Percentiles rank a stretch among this genome's conserved stretches.
Evolutionary conservation across 495 filamentous ascomycete species (phyloP).

Genomic region (Hypoxylon rickii): DNA sequence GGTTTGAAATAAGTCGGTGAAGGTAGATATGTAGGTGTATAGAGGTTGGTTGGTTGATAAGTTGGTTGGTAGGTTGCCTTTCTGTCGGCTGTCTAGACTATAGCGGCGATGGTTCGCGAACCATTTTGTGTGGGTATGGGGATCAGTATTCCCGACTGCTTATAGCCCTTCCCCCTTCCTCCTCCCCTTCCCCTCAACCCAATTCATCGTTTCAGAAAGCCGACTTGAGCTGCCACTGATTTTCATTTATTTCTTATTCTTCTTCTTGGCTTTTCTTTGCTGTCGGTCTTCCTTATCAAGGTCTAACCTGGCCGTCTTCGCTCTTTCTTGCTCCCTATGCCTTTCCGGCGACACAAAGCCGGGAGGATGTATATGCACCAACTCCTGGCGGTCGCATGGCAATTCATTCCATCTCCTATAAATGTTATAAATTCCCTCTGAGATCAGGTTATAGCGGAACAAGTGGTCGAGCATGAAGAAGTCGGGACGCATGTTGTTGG

Average conservation of each 20-base stretch:
- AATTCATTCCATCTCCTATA: conserved; percentile 32
- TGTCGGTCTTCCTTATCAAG: conserved; percentile 23
- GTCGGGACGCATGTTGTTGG: conserved; percentile 45
- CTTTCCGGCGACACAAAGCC: conserved; percentile 8
- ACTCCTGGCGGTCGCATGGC: not conserved
- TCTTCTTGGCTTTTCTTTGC: conserved; percentile 1
- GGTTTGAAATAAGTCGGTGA: not conserved
- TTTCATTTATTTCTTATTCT: conserved; percentile 1
- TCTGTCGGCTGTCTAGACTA: conserved; percentile 7
- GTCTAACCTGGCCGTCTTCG: conserved; percentile 12
- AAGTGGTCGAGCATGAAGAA: conserved; percentile 44
- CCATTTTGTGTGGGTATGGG: conserved; percentile 6
- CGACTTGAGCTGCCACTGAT: not conserved
- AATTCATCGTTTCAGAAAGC: conserved; percentile 7
- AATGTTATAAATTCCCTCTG: conserved; percentile 1
- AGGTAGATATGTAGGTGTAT: not conserved
- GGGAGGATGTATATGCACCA: conserved; percentile 3
- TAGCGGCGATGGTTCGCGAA: conserved; percentile 22
- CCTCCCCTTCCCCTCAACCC: not conserved
- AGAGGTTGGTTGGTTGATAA: not conserved
- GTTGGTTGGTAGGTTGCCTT: not conserved
- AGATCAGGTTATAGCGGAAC: conserved; percentile 19
- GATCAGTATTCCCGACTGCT: conserved; percentile 5
- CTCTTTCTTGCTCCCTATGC: not conserved
- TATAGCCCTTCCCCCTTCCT: conserved; percentile 7